Evolutionary conservation across 805 yeast genomes (phyloP), one percentile per base, ranked within the genome.

Genomic region (Saccharomycopsis olivae): DNA sequence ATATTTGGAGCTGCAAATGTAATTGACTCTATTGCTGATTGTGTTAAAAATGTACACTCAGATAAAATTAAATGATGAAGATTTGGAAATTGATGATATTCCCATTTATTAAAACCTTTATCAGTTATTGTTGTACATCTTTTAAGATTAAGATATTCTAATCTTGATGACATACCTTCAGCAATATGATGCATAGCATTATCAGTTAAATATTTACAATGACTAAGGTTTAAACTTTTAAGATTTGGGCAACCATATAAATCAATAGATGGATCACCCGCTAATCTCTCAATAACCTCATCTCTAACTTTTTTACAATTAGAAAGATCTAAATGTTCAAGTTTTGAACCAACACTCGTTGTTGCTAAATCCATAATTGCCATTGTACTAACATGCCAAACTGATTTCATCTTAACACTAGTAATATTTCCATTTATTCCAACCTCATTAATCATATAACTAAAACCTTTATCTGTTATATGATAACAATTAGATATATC

Each of bases 71-170:
- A 58, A 39, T 60, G 64, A 44, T 57, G 65, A 49, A 82, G 58
- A 15, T 64, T 64, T 1, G 77, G 71, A 49, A 81, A 78, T 21
- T 64, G 65, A 15, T 65, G 61, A 49, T 66, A 66, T 1, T 77
- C 61, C 87, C 88, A 82, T 49, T 64, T 69, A 17, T 71, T 64
- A 53, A 78, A 82, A 1, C 89, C 92, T 33, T 65, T 64, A 57
- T 82, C 92, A 2, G 88, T 79, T 25, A 82, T 78, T 2, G 86
- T 72, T 18, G 88, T 81, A 54, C 92, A 82, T 45, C 92, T 65
- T 1, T 88, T 75, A 40, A 82, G 59, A 49, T 79, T 75, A 49
- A 82, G 63, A 28, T 67, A 55, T 43, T 66, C 74, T 36, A 82
- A 57, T 40, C 76, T 61, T 13, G 66, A 66, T 44, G 61, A 65